phyloP scores from a whole-genome alignment of 2,329 filamentous ascomycete genomes.

The Dactylellina drechsleri region DNA sequence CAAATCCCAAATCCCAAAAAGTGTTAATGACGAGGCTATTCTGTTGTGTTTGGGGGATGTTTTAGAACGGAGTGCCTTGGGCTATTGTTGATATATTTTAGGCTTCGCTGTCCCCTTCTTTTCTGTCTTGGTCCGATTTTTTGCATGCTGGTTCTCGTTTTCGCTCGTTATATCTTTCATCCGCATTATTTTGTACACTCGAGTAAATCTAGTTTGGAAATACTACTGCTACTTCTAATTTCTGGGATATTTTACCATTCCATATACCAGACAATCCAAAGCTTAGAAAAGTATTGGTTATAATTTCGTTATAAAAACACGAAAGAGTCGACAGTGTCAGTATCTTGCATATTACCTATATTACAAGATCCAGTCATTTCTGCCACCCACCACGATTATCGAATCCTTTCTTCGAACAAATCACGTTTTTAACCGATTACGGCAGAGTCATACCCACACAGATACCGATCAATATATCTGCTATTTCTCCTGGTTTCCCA shows the following conservation, averaged over 20 bases:
- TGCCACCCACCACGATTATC: too few species aligned
- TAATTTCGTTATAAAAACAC: too few species aligned
- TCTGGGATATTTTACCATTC: too few species aligned
- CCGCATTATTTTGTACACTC: not conserved
- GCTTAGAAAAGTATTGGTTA: not conserved
- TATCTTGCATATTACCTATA: not conserved
- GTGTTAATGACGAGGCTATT: not conserved
- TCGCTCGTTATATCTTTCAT: slow-evolving; percentile 5
- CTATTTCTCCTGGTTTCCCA: slow-evolving; percentile 10
- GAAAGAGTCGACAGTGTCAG: not conserved
- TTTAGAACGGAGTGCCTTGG: not conserved
- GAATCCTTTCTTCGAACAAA: too few species aligned
- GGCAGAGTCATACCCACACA: not conserved
- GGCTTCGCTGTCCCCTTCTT: not conserved
- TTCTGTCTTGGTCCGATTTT: not conserved
- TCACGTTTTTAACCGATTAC: not conserved
- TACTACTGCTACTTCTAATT: not conserved
- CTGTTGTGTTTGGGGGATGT: too few species aligned
- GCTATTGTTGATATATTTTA: not conserved
- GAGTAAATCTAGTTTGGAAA: too few species aligned
- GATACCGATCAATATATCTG: slow-evolving; percentile 4
- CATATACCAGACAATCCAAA: too few species aligned
- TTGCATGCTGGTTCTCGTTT: not conserved
- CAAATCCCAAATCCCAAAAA: slow-evolving; percentile 3
- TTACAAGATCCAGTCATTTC: too few species aligned